These are phyloP conservation scores for Paraconiothyrium sp. DNA, from an alignment of 2,329 filamentous ascomycete species.

Conservation along the genomic window DNA sequence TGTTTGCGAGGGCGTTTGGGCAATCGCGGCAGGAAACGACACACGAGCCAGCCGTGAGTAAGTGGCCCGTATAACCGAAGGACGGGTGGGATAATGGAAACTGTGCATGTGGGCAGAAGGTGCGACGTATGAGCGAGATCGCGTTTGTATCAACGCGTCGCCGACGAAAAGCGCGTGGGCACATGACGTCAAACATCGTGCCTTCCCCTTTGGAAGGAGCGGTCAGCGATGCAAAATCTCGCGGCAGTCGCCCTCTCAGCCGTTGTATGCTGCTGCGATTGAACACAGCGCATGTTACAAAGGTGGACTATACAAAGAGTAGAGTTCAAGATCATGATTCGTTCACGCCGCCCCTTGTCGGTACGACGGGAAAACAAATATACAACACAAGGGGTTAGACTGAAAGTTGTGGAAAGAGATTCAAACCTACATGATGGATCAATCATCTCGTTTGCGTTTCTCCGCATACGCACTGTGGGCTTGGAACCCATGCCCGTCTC, in stretches of 20 bases:
- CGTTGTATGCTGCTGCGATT: background rate
- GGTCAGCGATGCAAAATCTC: background rate
- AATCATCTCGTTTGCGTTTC: background rate
- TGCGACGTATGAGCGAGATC: background rate
- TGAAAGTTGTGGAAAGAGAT: background rate
- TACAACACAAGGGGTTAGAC: background rate
- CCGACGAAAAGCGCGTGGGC: background rate
- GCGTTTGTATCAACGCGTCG: slow-evolving; percentile 4
- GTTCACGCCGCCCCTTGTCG: background rate
- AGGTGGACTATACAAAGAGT: background rate
- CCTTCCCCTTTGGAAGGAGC: slow-evolving; percentile 10
- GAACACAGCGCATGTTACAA: no score
- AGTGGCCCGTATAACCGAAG: background rate
- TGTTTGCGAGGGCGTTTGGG: slow-evolving; percentile 2
- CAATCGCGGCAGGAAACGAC: no score
- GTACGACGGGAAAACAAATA: background rate
- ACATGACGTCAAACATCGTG: slow-evolving; percentile 16
- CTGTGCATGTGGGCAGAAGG: background rate
- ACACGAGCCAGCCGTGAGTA: background rate
- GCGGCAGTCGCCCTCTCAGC: background rate
- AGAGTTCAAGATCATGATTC: background rate
- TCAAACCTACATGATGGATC: background rate
- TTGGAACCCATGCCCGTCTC: background rate
- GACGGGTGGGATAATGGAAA: background rate
- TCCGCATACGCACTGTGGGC: background rate